Evolutionary conservation across 257 asterid genomes (phyloP).

Genomic region (Nicotiana noctiflora): DNA sequence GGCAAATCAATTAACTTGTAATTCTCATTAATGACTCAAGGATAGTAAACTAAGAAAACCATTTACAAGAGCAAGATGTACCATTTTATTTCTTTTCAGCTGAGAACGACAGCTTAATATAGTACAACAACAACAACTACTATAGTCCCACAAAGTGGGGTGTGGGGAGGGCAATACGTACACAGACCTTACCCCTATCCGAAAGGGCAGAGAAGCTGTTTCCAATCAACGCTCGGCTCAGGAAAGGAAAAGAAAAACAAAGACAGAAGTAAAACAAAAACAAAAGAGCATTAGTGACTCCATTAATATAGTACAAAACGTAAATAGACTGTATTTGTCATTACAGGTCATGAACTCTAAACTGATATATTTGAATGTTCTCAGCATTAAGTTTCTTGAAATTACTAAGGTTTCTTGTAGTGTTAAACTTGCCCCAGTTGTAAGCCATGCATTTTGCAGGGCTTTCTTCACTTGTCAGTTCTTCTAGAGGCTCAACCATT

Average conservation of each 20-base stretch:
- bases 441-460: conserved; percentile 45
- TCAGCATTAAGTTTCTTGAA: conserved; percentile 54
- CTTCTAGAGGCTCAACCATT: conserved; percentile 54
- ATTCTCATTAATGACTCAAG: not conserved
- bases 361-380: conserved; percentile 58
- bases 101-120: not conserved
- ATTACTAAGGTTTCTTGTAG: conserved; percentile 44
- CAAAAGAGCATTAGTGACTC: too few species aligned
- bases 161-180: too few species aligned
- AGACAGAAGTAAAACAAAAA: too few species aligned
- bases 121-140: too few species aligned
- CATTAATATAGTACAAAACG: not conserved
- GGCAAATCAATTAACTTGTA: not conserved
- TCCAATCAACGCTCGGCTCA: too few species aligned
- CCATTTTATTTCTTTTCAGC: not conserved
- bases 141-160: too few species aligned
- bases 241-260: too few species aligned
- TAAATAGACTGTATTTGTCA: not conserved
- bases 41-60: not conserved
- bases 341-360: conserved; percentile 21
- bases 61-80: not conserved
- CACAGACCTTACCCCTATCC: too few species aligned
- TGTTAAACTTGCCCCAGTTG: conserved; percentile 55
- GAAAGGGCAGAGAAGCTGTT: too few species aligned
- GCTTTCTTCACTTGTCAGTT: conserved; percentile 28